Evolutionary conservation across 305 asterid species (phyloP).

Genomic region (Solanum hybrid): DNA sequence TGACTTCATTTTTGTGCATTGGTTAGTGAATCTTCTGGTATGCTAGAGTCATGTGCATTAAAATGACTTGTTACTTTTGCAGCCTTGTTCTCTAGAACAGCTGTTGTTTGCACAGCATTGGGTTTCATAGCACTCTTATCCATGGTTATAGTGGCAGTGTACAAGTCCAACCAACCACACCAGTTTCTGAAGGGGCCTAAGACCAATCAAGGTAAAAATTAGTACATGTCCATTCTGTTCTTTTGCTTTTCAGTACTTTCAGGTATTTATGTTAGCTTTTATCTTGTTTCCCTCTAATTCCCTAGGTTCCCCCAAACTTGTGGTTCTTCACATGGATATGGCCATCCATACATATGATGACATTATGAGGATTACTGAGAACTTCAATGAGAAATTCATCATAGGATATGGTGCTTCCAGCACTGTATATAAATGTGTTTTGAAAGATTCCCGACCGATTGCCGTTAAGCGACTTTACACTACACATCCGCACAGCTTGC

Average conservation of each 20-base stretch:
- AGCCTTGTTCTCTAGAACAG: slow-evolving; percentile 66
- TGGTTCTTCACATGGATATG: slow-evolving; percentile 93
- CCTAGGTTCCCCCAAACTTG: slow-evolving; percentile 66
- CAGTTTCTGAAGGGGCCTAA: slow-evolving; percentile 46
- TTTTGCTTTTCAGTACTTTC: background rate
- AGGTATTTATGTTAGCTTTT: background rate
- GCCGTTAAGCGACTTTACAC: slow-evolving; percentile 94
- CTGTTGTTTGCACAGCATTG: slow-evolving; percentile 51
- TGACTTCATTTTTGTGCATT: background rate
- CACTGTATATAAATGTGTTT: slow-evolving; percentile 77
- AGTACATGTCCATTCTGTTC: background rate
- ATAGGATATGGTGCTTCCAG: slow-evolving; percentile 97
- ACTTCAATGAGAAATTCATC: slow-evolving; percentile 76
- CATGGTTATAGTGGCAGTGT: slow-evolving; percentile 65
- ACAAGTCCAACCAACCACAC: slow-evolving; percentile 53
- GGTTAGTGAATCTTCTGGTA: background rate
- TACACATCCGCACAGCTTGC: slow-evolving; percentile 43
- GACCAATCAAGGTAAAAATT: slow-evolving; percentile 33
- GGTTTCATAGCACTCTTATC: slow-evolving; percentile 60
- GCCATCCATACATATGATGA: slow-evolving; percentile 92
- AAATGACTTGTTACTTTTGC: slow-evolving; percentile 9
- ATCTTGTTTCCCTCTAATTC: background rate
- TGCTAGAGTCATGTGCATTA: background rate
- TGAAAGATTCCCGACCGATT: slow-evolving; percentile 83
- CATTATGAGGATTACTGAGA: slow-evolving; percentile 85